Evolutionary conservation across 805 yeast species (phyloP).

Genomic region (Teunomyces kruisii): DNA sequence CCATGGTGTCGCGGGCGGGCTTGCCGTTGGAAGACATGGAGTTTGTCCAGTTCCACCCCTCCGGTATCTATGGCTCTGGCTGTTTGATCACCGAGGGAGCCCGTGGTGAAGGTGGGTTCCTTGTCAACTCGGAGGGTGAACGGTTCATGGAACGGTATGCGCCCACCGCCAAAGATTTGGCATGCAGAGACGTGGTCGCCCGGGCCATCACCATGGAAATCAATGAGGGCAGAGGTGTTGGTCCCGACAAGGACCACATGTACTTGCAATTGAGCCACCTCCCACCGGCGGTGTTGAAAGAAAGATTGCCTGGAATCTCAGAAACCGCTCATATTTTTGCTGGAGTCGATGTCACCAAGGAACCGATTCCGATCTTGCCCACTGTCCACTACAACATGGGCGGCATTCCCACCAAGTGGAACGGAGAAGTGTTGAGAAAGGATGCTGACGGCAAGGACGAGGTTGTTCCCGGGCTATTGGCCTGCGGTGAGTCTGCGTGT

Average conservation of each 20-base stretch:
- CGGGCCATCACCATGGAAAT: constrained; percentile 98
- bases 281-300: constrained; percentile 88
- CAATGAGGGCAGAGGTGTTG: constrained; percentile 99
- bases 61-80: constrained; percentile 99
- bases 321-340: constrained; percentile 98
- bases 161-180: constrained; percentile 97
- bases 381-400: constrained; percentile 99
- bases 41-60: constrained; percentile 98
- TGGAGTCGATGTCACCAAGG: constrained; percentile 99
- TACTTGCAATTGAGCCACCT: constrained; percentile 89
- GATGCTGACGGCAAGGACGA: constrained; percentile 87
- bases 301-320: constrained; percentile 98
- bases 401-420: constrained; percentile 98
- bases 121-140: constrained; percentile 96
- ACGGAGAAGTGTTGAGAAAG: constrained; percentile 87
- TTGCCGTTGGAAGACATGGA: constrained; percentile 96
- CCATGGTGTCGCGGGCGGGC: constrained; percentile 98
- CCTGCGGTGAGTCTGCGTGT: constrained; percentile 99
- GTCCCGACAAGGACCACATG: constrained; percentile 94
- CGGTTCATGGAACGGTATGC: constrained; percentile 99
- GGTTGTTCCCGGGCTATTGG: constrained; percentile 88
- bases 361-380: constrained; percentile 97
- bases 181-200: constrained; percentile 97
- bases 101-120: constrained; percentile 99
- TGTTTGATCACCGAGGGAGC: constrained; percentile 99